These are phyloP conservation scores for Daldinia caldariorum DNA, from an alignment of 495 filamentous ascomycete genomes.

Conservation along the genomic window DNA sequence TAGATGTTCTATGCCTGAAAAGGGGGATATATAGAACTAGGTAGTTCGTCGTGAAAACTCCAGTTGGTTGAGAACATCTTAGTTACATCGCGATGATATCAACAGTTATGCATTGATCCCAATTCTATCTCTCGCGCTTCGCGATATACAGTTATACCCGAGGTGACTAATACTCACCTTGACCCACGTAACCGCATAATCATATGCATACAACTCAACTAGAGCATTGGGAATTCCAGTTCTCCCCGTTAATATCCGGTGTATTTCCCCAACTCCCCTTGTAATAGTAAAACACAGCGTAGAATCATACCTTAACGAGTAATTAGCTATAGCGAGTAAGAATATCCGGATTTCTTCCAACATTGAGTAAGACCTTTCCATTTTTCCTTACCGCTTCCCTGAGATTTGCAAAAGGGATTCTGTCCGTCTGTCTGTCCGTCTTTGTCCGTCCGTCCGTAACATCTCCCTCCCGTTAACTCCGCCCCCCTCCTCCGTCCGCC, in stretches of 20 bases:
- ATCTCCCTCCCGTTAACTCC: background rate
- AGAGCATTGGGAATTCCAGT: background rate
- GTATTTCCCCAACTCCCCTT: background rate
- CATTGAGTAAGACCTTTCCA: background rate
- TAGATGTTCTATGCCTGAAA: background rate
- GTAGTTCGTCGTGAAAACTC: background rate
- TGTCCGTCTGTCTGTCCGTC: slow-evolving; percentile 3
- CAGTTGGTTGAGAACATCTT: no score
- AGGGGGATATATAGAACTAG: background rate
- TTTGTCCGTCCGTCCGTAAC: background rate
- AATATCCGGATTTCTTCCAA: background rate
- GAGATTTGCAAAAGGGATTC: background rate
- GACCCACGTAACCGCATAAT: background rate
- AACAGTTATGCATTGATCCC: background rate
- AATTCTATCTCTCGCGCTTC: slow-evolving; percentile 1
- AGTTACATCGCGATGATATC: background rate
- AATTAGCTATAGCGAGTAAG: background rate
- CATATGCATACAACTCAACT: background rate
- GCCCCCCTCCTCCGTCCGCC: slow-evolving; percentile 23
- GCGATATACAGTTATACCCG: slow-evolving; percentile 2
- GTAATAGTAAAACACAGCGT: background rate
- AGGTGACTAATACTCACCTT: background rate
- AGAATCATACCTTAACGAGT: background rate
- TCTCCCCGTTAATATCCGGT: background rate
- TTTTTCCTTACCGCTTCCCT: background rate